phyloP scores from a whole-genome alignment of 192 early-diverging fungal genomes.

The Fimicolochytrium jonesii region DNA sequence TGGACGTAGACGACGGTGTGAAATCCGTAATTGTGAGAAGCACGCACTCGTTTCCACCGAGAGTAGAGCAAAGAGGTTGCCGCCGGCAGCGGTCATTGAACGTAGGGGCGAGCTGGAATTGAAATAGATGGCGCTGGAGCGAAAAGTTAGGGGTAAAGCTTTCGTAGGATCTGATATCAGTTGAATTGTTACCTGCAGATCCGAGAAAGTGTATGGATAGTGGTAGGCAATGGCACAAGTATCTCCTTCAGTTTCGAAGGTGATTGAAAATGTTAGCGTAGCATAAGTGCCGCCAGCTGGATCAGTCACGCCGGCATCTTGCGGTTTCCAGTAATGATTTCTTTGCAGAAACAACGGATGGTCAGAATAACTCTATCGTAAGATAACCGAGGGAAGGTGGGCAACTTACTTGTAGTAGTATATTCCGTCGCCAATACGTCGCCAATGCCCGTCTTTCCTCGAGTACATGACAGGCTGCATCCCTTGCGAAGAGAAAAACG shows the following conservation, averaged over 20 bases:
- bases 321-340: constrained; percentile 42
- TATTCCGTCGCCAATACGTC: constrained; percentile 41
- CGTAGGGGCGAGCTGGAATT: constrained; percentile 11
- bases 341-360: too few species aligned
- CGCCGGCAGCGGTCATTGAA: constrained; percentile 17
- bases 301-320: too few species aligned
- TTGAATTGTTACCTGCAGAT: constrained; percentile 27
- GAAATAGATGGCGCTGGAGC: constrained; percentile 15
- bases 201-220: constrained; percentile 53
- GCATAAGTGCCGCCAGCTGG: constrained; percentile 40
- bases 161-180: too few species aligned
- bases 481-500: constrained; percentile 25
- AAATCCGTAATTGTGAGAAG: constrained; percentile 54
- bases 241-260: constrained; percentile 27
- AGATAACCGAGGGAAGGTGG: too few species aligned
- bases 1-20: constrained; percentile 18
- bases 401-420: constrained; percentile 43
- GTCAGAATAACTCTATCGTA: too few species aligned
- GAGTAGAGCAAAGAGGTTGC: constrained; percentile 20
- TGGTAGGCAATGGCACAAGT: constrained; percentile 48
- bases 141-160: neutral
- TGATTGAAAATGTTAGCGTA: constrained; percentile 39
- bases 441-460: constrained; percentile 31
- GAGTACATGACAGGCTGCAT: constrained; percentile 58
- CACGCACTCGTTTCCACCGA: constrained; percentile 42